These are phyloP conservation scores for Chimonanthus salicifolius DNA, from an alignment of 164 flowering plant genomes.

Conservation along the genomic window DNA sequence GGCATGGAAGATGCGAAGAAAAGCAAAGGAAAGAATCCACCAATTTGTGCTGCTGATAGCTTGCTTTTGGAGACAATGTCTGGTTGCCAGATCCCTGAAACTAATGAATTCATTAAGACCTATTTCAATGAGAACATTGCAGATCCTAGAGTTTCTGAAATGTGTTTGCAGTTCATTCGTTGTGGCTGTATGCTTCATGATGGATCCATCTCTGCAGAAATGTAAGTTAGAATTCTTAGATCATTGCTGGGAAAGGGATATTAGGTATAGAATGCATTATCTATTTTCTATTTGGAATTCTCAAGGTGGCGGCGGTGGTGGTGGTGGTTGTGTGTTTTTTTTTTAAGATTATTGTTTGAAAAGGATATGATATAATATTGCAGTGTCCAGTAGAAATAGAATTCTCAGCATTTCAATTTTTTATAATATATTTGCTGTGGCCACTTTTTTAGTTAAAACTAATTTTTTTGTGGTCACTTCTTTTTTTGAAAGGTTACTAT, in stretches of 20 bases:
- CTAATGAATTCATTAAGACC: conserved; percentile 33
- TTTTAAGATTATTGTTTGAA: no score
- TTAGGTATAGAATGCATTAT: background rate
- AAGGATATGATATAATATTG: no score
- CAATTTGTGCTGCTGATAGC: conserved; percentile 6
- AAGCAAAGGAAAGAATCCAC: conserved; percentile 4
- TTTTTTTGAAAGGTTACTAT: no score
- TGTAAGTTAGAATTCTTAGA: conserved; percentile 25
- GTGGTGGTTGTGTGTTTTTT: no score
- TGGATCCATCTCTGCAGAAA: conserved; percentile 29
- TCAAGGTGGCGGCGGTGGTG: background rate
- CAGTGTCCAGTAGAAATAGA: background rate
- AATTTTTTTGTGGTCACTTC: no score
- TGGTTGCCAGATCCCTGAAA: background rate
- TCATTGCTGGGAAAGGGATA: background rate
- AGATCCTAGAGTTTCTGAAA: conserved; percentile 45
- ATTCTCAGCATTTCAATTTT: background rate
- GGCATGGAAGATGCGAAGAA: conserved; percentile 6
- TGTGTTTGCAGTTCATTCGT: conserved; percentile 35
- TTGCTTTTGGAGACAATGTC: background rate
- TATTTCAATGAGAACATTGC: conserved; percentile 44
- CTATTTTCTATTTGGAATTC: background rate
- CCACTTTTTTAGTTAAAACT: no score
- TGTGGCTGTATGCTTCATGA: conserved; percentile 42
- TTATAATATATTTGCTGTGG: background rate